A percentile compares a stretch with the other conserved stretches of the same genome.
Conservation (phyloP, 345 rosid species). For the Rhodamnia rubescens region DNA sequence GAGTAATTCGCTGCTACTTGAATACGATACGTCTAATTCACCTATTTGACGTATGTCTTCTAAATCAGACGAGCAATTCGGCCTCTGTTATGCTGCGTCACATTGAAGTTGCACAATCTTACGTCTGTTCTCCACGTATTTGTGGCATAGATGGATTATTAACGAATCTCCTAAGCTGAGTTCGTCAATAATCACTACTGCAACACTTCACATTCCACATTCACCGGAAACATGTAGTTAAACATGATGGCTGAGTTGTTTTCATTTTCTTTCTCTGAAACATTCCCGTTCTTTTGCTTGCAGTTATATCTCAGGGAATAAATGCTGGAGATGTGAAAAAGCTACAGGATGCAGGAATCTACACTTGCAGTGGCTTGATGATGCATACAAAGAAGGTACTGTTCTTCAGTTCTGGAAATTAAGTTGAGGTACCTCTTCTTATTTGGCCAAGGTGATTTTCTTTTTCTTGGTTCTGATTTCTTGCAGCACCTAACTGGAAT, state of each 20-base stretch:
- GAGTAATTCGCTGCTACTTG: neutral
- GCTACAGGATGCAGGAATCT: too few species aligned
- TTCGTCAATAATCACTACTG: neutral
- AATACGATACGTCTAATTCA: neutral
- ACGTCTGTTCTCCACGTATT: neutral
- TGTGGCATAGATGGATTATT: neutral
- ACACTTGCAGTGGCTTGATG: too few species aligned
- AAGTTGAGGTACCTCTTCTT: too few species aligned
- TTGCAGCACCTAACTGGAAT: constrained; percentile 76
- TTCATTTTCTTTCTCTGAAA: too few species aligned
- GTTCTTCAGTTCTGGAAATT: too few species aligned
- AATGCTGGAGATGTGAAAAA: too few species aligned
- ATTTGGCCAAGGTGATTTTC: too few species aligned
- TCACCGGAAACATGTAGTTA: too few species aligned
- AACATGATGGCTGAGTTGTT: too few species aligned
- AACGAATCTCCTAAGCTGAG: neutral
- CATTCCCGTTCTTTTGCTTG: too few species aligned
- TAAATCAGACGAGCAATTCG: neutral
- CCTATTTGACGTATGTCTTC: neutral
- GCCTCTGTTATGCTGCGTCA: neutral
- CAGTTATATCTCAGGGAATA: too few species aligned
- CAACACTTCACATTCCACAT: constrained; percentile 1
- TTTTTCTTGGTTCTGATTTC: neutral
- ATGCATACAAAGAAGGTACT: too few species aligned
- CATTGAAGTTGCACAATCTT: neutral